These are phyloP conservation scores for Phytomonas francai DNA, from an alignment of 208 protist species.

Conservation along the genomic window DNA sequence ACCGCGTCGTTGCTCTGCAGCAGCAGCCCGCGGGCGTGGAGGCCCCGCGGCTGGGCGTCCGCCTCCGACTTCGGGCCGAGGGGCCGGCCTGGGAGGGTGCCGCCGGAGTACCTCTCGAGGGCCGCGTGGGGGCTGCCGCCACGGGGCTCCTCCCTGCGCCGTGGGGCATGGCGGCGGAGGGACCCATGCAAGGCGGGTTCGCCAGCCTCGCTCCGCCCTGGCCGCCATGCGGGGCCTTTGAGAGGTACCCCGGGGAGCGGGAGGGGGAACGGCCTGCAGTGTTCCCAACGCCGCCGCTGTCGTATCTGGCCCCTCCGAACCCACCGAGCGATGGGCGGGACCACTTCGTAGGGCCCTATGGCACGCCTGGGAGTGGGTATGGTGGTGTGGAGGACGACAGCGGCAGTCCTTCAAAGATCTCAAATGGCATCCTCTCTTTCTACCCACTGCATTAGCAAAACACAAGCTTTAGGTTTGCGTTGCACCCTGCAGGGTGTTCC, in stretches of 20 bases:
- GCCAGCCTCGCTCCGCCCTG: no score
- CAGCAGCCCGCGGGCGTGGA: slow-evolving; percentile 19
- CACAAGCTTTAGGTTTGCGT: no score
- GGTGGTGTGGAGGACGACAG: no score
- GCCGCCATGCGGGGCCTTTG: slow-evolving; percentile 11
- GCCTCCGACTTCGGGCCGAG: slow-evolving; percentile 21
- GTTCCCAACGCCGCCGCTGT: background rate
- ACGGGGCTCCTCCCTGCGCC: background rate
- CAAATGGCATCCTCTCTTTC: no score
- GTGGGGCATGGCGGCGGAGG: no score
- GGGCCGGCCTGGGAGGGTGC: slow-evolving; percentile 11
- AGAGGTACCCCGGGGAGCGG: background rate
- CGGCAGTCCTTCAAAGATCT: no score
- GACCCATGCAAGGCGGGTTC: no score
- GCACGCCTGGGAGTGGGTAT: no score
- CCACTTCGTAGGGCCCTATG: no score
- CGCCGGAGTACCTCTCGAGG: background rate
- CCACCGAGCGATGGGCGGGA: no score
- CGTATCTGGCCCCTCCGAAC: slow-evolving; percentile 4
- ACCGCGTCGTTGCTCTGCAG: slow-evolving; percentile 15
- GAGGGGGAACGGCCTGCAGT: background rate
- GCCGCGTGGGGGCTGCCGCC: background rate
- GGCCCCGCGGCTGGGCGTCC: slow-evolving; percentile 19
- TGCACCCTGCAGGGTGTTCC: no score
- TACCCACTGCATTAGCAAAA: no score